Evolutionary conservation across 106 monocot genomes (phyloP), one percentile per base, ranked within the genome.

Genomic region (Dioscorea alata): DNA sequence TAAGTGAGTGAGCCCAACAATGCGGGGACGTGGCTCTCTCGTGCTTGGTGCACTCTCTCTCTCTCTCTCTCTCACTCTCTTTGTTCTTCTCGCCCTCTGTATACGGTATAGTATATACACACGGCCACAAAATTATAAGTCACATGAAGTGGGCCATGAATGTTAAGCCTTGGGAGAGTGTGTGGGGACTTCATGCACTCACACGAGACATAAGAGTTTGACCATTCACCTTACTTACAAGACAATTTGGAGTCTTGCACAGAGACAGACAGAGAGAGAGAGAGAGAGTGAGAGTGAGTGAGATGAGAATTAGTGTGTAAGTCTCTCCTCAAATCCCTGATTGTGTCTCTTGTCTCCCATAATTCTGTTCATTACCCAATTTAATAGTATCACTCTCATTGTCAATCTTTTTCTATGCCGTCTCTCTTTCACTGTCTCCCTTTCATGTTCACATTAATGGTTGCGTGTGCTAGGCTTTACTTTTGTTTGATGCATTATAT

Each of bases 301-400:
- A 54, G 42, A 42, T 42, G 42, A 42, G 54, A 54, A 14, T 13
- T 16, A 13, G 54, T 18, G 54, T 16, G 14, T 4, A 54, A 19
- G 54, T 54, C 13, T 54, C 54, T 54, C 54, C 54, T 54, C 54
- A 54, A 54, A 54, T 18, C 54, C 54, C 54, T 54, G 54, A 19
- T 18, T 4, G 15, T 54, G 54, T 54, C 54, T 15, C 54, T 54
- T 54, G 54, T 54, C 54, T 54, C 13, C 54, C 54, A 54, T 54
- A 54, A 15, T 54, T 18, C 54, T 19, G 19, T 54, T 54, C 54
- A 54, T 16, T 42, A 42, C 42, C 10, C 42, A 6, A 42, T 42
- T 42, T 42, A 42, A 42, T 42, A 42, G 9, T 10, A 42, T 42
- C 42, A 42, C 42, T 10, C 6, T 42, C 42, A 42, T 10, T 42